Evolutionary conservation across 2,329 filamentous ascomycete genomes (phyloP), one percentile per base, ranked within the genome.

Genomic region (Phialophora verrucosa): DNA sequence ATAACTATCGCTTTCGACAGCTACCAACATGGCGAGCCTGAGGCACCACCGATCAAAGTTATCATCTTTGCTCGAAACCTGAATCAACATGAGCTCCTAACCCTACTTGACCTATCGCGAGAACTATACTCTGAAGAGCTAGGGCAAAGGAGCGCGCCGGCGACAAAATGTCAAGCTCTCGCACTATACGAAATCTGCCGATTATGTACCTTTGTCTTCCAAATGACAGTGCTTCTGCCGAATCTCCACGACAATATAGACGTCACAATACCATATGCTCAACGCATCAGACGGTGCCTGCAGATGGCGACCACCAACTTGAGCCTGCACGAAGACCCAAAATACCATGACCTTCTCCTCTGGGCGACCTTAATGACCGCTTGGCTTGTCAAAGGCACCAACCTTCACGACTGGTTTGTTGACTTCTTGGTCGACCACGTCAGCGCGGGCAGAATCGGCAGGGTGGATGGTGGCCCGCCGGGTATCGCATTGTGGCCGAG

Each of bases 11-110:
- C 51, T 17, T 63, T 63, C 54, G 54, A 63, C 12, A 58, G 62
- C 31, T 63, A 35, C 35, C 53, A 63, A 31, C 42, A 17, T 10
- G 25, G 54, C n/a, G 62, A 63, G n/a, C 6, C 38, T 32, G 47
- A 59, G 32, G 62, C 62, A 5, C 62, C 62, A 7, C 44, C 35
- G 6, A 57, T 63, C 62, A 63, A 53, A 57, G n/a, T 51, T n/a
- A 63, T 63, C 54, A 63, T 63, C 53, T 63, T 63, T n/a, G 62
- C 62, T 14, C 62, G 62, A 25, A 63, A 63, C 20, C 88, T 99
- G 73, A 95, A 99, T 87, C 98, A 99, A 88, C 95, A 99, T 87
- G 95, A 98, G 69, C 83, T 99, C 71, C 93, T 98, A 76, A 99
- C 98, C 81, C 88, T 99, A 78, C 98, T 95, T 62, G 95, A 99